A percentile compares a stretch with the other conserved stretches of the same genome.
phyloP scores from a whole-genome alignment of 371 early-diverging fungal species.

The Thermomucor indicae-seudaticae region DNA sequence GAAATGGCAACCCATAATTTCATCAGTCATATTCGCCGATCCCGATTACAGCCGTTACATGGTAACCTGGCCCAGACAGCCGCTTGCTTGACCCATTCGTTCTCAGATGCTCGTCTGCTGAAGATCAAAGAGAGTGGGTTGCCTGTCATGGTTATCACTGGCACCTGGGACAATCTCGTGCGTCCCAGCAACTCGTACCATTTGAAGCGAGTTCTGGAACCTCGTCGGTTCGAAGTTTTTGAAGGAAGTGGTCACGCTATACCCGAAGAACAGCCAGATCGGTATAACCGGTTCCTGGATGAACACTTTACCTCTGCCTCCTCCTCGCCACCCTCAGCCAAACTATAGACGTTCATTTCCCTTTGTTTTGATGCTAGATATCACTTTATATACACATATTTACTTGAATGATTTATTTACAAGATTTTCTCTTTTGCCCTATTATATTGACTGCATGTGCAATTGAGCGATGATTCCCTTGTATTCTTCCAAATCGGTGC shows the following conservation, averaged over 20 bases:
- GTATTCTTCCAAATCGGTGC: no score
- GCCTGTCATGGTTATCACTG: conserved; percentile 37
- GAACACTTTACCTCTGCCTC: conserved; percentile 15
- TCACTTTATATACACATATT: no score
- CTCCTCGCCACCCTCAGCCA: neutral
- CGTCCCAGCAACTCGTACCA: conserved; percentile 29
- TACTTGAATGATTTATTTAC: neutral
- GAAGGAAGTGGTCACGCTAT: conserved; percentile 43
- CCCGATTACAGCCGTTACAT: conserved; percentile 27
- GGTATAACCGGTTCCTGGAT: conserved; percentile 29
- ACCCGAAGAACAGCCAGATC: conserved; percentile 29
- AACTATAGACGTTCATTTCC: conserved; percentile 4
- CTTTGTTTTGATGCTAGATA: no score
- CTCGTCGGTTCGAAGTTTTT: conserved; percentile 30
- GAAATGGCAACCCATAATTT: conserved; percentile 25
- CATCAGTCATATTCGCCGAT: conserved; percentile 10
- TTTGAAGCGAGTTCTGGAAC: conserved; percentile 22
- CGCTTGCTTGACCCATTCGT: conserved; percentile 32
- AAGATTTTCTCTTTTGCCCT: no score
- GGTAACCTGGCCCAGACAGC: conserved; percentile 34
- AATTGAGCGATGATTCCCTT: no score
- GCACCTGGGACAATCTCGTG: conserved; percentile 32
- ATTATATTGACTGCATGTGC: no score
- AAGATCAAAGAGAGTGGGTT: conserved; percentile 23
- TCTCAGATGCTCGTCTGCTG: conserved; percentile 29